Evolutionary conservation across 139 green algal species (phyloP).

Genomic region (Trebouxia sp.): DNA sequence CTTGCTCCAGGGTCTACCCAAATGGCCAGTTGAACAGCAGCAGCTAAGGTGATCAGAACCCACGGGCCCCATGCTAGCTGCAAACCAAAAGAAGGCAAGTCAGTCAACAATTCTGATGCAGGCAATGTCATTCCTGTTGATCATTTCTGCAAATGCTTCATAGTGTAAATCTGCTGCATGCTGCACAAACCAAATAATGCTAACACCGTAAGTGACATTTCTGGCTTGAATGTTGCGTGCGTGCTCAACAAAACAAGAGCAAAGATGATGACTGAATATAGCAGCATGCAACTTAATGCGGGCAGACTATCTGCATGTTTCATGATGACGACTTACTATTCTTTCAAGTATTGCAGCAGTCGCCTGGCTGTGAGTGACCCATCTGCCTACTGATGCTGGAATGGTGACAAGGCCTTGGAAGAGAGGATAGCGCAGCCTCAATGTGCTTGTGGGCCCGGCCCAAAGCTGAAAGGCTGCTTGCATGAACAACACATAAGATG

Average conservation of each 20-base stretch:
- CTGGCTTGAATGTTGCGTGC: too few species aligned
- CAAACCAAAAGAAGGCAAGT: background rate
- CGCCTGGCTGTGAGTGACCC: background rate
- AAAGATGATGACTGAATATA: too few species aligned
- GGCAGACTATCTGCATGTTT: too few species aligned
- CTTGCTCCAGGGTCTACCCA: background rate
- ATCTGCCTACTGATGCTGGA: background rate
- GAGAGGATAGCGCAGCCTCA: conserved; percentile 3
- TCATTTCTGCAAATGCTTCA: too few species aligned
- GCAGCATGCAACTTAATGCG: too few species aligned
- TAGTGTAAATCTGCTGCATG: too few species aligned
- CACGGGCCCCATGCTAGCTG: conserved; percentile 2
- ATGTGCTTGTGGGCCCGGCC: background rate
- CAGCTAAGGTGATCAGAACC: background rate
- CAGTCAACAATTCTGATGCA: background rate
- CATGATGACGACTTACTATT: background rate
- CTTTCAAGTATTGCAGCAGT: background rate
- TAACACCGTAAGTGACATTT: too few species aligned
- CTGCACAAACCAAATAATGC: too few species aligned
- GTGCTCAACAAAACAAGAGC: too few species aligned
- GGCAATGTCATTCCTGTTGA: background rate
- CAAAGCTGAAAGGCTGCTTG: background rate
- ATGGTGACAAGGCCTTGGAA: conserved; percentile 14
- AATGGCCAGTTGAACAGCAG: background rate
- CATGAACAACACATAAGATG: background rate